Conservation (phyloP, 805 yeast genomes). For the Lipomyces sp. region DNA sequence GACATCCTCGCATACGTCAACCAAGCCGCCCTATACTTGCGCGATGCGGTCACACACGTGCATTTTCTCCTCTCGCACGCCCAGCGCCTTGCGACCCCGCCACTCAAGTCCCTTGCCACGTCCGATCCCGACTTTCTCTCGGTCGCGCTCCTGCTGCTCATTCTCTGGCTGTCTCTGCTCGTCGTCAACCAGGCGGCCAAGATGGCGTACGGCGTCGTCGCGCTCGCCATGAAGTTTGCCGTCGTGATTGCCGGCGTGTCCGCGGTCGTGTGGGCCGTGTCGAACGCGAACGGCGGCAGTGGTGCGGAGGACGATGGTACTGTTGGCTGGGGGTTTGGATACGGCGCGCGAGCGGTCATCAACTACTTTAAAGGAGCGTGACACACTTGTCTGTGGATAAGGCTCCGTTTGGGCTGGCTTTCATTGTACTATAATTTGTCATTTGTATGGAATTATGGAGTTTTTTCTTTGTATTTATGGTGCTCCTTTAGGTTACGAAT, state of each 20-base stretch:
- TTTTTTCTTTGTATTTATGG: too few relatives aligned
- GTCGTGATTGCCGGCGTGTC: constrained; percentile 11
- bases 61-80: constrained; percentile 3
- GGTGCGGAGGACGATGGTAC: neutral
- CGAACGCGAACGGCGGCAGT: neutral
- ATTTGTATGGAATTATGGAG: too few relatives aligned
- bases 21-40: too few relatives aligned
- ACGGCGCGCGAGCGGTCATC: too few relatives aligned
- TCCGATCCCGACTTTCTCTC: constrained; percentile 25
- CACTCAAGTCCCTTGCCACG: constrained; percentile 12
- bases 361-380: too few relatives aligned
- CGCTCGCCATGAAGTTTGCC: constrained; percentile 15
- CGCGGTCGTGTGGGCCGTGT: constrained; percentile 14
- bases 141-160: constrained; percentile 19
- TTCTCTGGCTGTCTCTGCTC: constrained; percentile 27
- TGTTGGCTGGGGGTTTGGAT: neutral
- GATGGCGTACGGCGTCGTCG: constrained; percentile 25
- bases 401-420: too few relatives aligned
- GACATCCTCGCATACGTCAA: too few relatives aligned
- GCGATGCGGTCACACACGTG: neutral
- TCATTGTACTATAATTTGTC: too few relatives aligned
- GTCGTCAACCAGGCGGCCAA: constrained; percentile 25
- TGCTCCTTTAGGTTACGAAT: too few relatives aligned
- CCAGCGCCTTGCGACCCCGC: constrained; percentile 7
- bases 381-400: too few relatives aligned